Conservation (phyloP, 2,329 filamentous ascomycete genomes). For the Cercospora sp. region DNA sequence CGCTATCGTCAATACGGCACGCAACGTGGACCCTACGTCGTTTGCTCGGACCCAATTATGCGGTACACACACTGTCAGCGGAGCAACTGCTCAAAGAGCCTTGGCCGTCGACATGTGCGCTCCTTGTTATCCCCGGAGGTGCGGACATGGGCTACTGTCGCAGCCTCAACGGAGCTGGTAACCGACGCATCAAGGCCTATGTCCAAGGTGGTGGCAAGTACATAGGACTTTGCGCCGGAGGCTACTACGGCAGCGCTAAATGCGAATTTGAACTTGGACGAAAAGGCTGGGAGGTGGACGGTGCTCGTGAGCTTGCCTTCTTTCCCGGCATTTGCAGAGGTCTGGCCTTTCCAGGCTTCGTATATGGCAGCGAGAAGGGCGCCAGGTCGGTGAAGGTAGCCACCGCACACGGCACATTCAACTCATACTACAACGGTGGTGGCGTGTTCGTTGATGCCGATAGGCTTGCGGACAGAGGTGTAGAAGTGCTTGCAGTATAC, state of each 20-base stretch:
- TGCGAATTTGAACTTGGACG: conserved; percentile 95
- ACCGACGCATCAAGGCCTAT: conserved; percentile 78
- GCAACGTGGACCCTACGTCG: conserved; percentile 83
- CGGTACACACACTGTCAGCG: conserved; percentile 81
- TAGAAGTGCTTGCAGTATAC: conserved; percentile 83
- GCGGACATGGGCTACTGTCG: conserved; percentile 92
- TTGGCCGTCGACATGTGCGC: conserved; percentile 81
- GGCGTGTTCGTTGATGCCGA: conserved; percentile 85
- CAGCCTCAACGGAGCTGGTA: conserved; percentile 82
- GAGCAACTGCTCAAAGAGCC: conserved; percentile 83
- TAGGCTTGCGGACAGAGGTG: conserved; percentile 60
- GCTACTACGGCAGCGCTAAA: conserved; percentile 77
- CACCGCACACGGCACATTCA: conserved; percentile 64
- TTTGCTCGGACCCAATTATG: conserved; percentile 86
- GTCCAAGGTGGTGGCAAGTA: conserved; percentile 83
- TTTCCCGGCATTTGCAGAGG: conserved; percentile 85
- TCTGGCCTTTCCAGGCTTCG: conserved; percentile 83
- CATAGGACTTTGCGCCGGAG: conserved; percentile 90
- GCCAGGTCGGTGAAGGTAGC: conserved; percentile 70
- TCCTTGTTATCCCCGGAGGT: conserved; percentile 89
- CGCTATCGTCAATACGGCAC: conserved; percentile 84
- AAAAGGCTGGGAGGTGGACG: conserved; percentile 77
- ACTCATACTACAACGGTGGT: conserved; percentile 90
- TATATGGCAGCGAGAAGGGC: conserved; percentile 84
- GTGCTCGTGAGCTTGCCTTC: conserved; percentile 80